Evolutionary conservation across 345 rosid genomes (phyloP), one percentile per base, ranked within the genome.

Genomic region (Camelina sativa): DNA sequence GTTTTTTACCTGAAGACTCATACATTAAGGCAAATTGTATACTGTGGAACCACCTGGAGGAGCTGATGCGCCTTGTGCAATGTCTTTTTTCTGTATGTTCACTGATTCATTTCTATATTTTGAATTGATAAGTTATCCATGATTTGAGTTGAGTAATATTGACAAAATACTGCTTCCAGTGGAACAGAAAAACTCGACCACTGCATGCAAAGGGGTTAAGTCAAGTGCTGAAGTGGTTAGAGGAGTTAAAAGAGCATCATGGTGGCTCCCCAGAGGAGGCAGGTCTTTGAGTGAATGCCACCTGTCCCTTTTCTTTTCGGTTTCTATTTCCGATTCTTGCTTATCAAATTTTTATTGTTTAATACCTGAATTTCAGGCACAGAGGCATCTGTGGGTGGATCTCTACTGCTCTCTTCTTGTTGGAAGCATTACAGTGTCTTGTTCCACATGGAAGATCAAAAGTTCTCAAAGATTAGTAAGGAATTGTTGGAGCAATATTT

Each of bases 381-480:
- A 72, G 71, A 76, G 71, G 32, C 71, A 53, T 40, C 68, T 64
- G 76, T 40, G 41, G 72, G 82, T 60, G 81, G 91, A 71, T 84
- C 84, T 59, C 77, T 81, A 35, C 84, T 93, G 53, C 85, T 93
- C 60, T 89, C 88, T 78, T 91, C 97, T 43, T 91, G 97, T 71
- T 93, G 98, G 98, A 91, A 86, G 85, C 91, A 91, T 73, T 93
- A 85, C 65, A 67, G 92, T 71, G 52, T 74, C 74, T 80, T 93
- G 48, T 78, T 91, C 80, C 90, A 82, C 81, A 72, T 93, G 81
- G 98, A 93, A 81, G 96, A 89, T 82, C 83, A 47, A 50, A 87
- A 81, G 44, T 85, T 87, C 75, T 72, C 80, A 64, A 80, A 79
- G 88, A 74, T 43, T 71, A 83, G 82, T 77, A 86, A 82, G 75